Percentiles rank a stretch among this genome's conserved stretches.
Conservation (phyloP, 768 basidiomycete species). For the Lentinula sp. region DNA sequence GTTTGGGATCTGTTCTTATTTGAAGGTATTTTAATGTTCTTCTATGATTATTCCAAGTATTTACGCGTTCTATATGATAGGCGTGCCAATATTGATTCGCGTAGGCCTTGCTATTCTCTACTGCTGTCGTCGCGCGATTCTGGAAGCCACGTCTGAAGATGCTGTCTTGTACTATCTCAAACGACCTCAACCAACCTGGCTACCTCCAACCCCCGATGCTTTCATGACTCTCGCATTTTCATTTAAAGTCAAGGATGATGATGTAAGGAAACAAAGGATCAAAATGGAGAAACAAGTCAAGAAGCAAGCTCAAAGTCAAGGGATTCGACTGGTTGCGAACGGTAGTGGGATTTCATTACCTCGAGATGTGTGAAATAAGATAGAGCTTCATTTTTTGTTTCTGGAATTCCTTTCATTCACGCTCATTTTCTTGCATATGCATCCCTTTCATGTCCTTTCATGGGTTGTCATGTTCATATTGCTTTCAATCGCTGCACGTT, state of each 20-base stretch:
- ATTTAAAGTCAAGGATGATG: constrained; percentile 75
- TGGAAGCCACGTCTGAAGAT: constrained; percentile 44
- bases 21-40: constrained; percentile 47
- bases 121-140: constrained; percentile 51
- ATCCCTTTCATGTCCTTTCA: background rate
- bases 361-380: background rate
- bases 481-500: background rate
- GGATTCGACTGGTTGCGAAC: background rate
- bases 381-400: background rate
- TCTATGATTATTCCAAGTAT: background rate
- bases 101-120: constrained; percentile 60
- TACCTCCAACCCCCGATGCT: constrained; percentile 56
- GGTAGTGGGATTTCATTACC: constrained; percentile 5
- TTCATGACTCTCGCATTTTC: constrained; percentile 57
- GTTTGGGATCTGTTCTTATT: constrained; percentile 82
- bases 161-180: constrained; percentile 41
- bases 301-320: constrained; percentile 37
- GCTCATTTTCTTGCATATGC: background rate
- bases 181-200: constrained; percentile 42
- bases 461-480: background rate
- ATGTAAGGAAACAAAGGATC: constrained; percentile 64
- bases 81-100: constrained; percentile 69
- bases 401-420: background rate
- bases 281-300: constrained; percentile 75
- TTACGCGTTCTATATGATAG: constrained; percentile 26